A percentile compares a stretch with the other conserved stretches of the same genome.
These are phyloP conservation scores for Daldinia loculata DNA, from an alignment of 495 filamentous ascomycete species.

Conservation along the genomic window DNA sequence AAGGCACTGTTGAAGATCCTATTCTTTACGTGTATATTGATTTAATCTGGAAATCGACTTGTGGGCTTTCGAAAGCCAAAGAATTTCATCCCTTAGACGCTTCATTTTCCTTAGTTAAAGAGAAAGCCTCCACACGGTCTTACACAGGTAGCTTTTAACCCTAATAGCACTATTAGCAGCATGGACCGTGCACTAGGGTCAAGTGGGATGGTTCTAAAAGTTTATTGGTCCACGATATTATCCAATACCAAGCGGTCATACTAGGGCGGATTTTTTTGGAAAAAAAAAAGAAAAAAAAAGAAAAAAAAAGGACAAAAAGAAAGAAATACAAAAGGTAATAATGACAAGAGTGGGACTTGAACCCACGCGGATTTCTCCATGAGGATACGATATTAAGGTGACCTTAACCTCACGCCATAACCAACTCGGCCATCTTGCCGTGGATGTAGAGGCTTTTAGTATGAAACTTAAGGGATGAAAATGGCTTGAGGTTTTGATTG, in stretches of 20 bases:
- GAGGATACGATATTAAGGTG: constrained; percentile 46
- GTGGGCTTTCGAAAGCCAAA: neutral
- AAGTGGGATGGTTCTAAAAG: neutral
- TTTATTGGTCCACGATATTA: no score
- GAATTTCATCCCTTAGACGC: neutral
- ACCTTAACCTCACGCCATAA: constrained; percentile 57
- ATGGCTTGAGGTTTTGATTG: no score
- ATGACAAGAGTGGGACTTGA: constrained; percentile 56
- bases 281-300: neutral
- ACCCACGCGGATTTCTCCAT: constrained; percentile 55
- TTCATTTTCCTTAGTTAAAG: neutral
- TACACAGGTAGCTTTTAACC: neutral
- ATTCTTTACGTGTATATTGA: neutral
- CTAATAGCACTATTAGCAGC: neutral
- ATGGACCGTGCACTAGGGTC: neutral
- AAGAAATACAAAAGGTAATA: constrained; percentile 7
- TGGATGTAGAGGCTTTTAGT: neutral
- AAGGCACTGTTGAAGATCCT: neutral
- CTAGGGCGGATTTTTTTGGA: neutral
- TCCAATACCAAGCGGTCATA: no score
- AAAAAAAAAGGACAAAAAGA: neutral
- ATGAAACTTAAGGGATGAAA: no score
- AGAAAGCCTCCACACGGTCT: neutral
- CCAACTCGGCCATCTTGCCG: constrained; percentile 56
- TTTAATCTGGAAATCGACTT: neutral